Base-by-base conservation (phyloP, 805 yeast species). In the Candida maesae region DNA sequence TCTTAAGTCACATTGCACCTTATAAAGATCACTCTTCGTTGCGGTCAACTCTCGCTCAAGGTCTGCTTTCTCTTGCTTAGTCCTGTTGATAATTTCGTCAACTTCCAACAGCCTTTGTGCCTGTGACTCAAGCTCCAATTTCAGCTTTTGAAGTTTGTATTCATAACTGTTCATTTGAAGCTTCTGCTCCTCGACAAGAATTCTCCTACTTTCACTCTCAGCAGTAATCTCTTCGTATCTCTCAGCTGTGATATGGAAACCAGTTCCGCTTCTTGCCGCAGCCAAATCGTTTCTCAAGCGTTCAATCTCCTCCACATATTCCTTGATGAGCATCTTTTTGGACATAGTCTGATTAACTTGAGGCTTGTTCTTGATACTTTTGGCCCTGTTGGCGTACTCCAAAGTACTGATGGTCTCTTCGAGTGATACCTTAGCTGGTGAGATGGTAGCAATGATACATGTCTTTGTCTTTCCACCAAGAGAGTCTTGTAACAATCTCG, bases 391-490 rank as follows among this genome's bases (percentile, higher is more conserved):
- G 1, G 95, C 95, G 57, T 87, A 87, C 50, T 85, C 90, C 39
- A 87, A 68, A 0, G 95, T 88, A 47, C 90, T 82, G 12, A 81
- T 58, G 0, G 95, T 83, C 60, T 87, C 95, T 29, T 82, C 87
- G 33, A 78, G 61, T 26, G 84, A 82, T 19, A 74, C 73, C 41
- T 74, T 72, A 1, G 90, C 90, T 0, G 95, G 91, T 7, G 91
- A 83, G 3, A 88, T 70, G 0, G 95, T 87, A 3, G 95, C 93
- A 21, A 87, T 81, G 36, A 87, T 76, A 35, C 89, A 79, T 0
- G 96, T 87, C 52, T 83, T 81, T 0, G 95, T 86, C 37, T 74
- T 71, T 3, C 95, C 95, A 3, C 96, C 96, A 6, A 88, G 67
- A 0, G 91, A 84, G 53, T 85, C 95, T 53, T 86, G 93, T 29